These are phyloP conservation scores for Xylariaceae sp. DNA, from an alignment of 2,329 filamentous ascomycete species.

Conservation along the genomic window DNA sequence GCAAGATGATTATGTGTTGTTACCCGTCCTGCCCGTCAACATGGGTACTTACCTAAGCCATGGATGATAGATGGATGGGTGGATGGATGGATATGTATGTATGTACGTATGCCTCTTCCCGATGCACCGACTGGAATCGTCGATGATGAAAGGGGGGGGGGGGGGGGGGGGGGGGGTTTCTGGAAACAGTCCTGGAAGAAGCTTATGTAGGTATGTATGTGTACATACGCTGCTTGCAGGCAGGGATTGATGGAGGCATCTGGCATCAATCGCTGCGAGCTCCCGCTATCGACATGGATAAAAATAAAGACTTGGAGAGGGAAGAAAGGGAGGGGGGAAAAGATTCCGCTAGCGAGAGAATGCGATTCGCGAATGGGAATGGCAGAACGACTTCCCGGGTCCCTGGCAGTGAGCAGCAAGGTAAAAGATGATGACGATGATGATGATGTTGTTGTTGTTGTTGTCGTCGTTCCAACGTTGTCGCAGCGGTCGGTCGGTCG, in stretches of 20 bases:
- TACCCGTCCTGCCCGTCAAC: no score
- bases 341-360: constrained; percentile 1
- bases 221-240: no score
- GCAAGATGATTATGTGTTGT: no score
- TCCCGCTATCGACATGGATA: neutral
- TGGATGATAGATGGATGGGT: neutral
- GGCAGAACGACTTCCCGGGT: constrained; percentile 14
- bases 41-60: no score
- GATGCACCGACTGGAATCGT: neutral
- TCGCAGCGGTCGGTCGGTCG: constrained; percentile 1
- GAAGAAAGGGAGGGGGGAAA: no score
- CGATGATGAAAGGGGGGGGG: neutral
- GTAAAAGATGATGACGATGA: no score
- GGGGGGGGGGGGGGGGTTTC: neutral
- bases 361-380: constrained; percentile 26
- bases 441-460: no score
- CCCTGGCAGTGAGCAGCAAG: no score
- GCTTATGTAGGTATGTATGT: no score
- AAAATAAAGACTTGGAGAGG: no score
- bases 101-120: neutral
- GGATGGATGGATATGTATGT: neutral
- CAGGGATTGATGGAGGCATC: neutral
- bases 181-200: no score
- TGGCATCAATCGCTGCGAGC: constrained; percentile 1
- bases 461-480: no score